Percentiles rank a stretch among this genome's conserved stretches.
Evolutionary conservation across 176 grass and related monocot species (phyloP).

Genomic region (Phoenix roebelenii): DNA sequence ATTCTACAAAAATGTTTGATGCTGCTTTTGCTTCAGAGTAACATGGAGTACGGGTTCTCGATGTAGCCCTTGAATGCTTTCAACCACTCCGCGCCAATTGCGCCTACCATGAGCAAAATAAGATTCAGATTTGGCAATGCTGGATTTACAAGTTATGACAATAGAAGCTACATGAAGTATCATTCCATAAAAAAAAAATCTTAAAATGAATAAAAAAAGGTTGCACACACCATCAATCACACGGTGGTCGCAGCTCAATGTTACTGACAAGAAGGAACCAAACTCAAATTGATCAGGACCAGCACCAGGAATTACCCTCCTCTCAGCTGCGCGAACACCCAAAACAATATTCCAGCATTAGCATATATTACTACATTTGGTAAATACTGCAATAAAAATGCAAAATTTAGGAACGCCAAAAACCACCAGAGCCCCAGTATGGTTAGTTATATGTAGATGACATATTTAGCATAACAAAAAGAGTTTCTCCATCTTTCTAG

Average conservation of each 20-base stretch:
- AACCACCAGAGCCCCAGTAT: no score
- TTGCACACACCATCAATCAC: conserved; percentile 76
- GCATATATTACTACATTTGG: neutral
- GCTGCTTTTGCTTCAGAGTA: conserved; percentile 36
- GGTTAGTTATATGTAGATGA: no score
- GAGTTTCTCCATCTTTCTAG: no score
- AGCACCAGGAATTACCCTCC: conserved; percentile 67
- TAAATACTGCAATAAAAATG: no score
- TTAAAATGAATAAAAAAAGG: neutral
- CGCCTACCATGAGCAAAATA: conserved; percentile 32
- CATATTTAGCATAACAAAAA: no score
- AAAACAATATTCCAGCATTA: neutral
- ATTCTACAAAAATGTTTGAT: conserved; percentile 29
- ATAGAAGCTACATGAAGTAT: neutral
- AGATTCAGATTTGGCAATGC: neutral
- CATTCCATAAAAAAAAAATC: no score
- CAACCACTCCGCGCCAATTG: conserved; percentile 83
- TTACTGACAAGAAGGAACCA: conserved; percentile 87
- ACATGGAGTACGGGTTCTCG: conserved; percentile 76
- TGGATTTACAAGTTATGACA: neutral
- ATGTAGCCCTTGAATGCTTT: conserved; percentile 90
- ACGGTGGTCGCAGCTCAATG: conserved; percentile 90
- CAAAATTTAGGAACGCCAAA: no score
- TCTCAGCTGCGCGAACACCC: conserved; percentile 48
- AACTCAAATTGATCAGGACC: conserved; percentile 68